A percentile compares a stretch with the other conserved stretches of the same genome.
These are phyloP conservation scores for Arxiozyma slooffiae DNA, from an alignment of 1,139 yeast species.

Conservation along the genomic window DNA sequence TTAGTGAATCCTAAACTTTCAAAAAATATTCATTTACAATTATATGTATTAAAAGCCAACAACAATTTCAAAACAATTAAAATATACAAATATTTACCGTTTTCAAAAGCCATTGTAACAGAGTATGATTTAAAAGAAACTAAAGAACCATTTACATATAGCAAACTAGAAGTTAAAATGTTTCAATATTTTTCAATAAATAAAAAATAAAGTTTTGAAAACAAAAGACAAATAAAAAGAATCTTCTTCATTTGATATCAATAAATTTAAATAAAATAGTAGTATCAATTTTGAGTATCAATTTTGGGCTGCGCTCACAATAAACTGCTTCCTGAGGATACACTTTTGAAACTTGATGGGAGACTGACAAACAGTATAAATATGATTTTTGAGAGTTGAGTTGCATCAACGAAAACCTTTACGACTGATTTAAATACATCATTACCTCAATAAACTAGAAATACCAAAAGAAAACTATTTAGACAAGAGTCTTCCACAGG, in stretches of 20 bases:
- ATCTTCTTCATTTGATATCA: not conserved
- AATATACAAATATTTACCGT: not conserved
- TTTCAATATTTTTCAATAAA: not conserved
- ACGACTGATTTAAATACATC: conserved; percentile 1
- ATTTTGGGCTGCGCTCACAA: not conserved
- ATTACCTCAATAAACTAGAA: not conserved
- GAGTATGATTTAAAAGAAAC: not conserved
- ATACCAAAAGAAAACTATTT: not conserved
- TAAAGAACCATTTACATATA: not conserved
- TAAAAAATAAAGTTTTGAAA: not conserved
- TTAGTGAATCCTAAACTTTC: conserved; percentile 1
- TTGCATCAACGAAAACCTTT: not conserved
- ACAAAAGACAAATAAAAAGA: not conserved
- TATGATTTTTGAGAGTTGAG: not conserved
- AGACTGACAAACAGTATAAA: conserved; percentile 1
- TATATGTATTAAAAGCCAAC: conserved; percentile 1
- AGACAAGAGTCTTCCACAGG: not conserved
- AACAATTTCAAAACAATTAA: not conserved
- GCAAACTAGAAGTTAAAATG: not conserved
- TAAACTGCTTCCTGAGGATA: not conserved
- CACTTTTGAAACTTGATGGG: not conserved
- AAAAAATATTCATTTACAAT: conserved; percentile 1
- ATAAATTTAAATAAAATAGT: not conserved
- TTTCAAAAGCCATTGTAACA: not conserved
- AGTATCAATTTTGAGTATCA: not conserved